These are phyloP conservation scores for Pythium myriotylum DNA, from an alignment of 352 stramenopile genomes.

Conservation along the genomic window DNA sequence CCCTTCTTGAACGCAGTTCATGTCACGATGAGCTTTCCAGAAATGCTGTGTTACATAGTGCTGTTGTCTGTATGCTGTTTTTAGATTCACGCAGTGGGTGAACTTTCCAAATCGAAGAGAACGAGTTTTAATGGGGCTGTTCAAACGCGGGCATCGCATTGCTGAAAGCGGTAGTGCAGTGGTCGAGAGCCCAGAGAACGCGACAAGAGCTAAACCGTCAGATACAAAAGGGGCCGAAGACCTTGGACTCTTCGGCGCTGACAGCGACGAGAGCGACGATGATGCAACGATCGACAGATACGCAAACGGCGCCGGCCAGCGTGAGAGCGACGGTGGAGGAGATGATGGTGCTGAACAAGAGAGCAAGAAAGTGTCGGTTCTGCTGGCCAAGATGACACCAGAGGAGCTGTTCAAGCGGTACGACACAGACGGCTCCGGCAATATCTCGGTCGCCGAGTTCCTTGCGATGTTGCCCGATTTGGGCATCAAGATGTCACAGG, in stretches of 20 bases:
- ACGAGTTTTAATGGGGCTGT: constrained; percentile 19
- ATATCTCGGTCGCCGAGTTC: constrained; percentile 93
- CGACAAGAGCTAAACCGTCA: neutral
- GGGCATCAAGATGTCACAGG: constrained; percentile 84
- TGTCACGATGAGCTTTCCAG: too few relatives aligned
- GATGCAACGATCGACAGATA: constrained; percentile 78
- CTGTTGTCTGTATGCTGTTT: too few relatives aligned
- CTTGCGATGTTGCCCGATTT: constrained; percentile 85
- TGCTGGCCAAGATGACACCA: constrained; percentile 67
- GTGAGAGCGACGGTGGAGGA: constrained; percentile 24
- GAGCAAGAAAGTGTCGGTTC: constrained; percentile 65
- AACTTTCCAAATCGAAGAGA: too few relatives aligned
- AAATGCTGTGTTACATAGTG: too few relatives aligned
- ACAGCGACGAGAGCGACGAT: constrained; percentile 83
- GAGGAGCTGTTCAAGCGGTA: constrained; percentile 94
- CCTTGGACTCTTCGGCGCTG: constrained; percentile 68
- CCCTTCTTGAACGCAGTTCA: too few relatives aligned
- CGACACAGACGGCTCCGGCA: constrained; percentile 87
- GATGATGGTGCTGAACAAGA: constrained; percentile 40
- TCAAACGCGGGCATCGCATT: constrained; percentile 28
- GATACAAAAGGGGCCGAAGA: constrained; percentile 5
- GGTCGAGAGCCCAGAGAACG: neutral
- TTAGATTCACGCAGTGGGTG: too few relatives aligned
- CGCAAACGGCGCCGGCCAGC: constrained; percentile 28
- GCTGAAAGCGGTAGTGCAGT: constrained; percentile 18